These are phyloP conservation scores for Juglanconis sp. DNA, from an alignment of 2,329 filamentous ascomycete species.

Conservation along the genomic window DNA sequence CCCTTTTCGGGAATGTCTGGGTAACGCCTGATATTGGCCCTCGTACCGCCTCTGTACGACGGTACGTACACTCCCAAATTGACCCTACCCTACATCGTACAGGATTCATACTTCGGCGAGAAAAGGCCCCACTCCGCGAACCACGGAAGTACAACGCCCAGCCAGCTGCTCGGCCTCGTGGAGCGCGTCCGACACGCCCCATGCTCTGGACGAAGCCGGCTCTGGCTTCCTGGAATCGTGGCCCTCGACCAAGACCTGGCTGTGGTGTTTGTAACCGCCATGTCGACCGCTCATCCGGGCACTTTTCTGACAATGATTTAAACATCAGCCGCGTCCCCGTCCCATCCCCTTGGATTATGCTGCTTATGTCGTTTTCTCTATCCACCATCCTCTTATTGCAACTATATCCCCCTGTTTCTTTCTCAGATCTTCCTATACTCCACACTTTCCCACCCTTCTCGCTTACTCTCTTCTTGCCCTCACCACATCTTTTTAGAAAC, in stretches of 20 bases:
- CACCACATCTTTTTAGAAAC: conserved; percentile 6
- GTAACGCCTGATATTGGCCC: conserved; percentile 10
- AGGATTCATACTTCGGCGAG: not conserved
- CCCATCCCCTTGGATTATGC: not conserved
- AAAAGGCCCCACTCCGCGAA: conserved; percentile 9
- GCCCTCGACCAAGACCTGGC: conserved; percentile 13
- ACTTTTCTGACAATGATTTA: conserved; percentile 18
- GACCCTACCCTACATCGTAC: too few species aligned
- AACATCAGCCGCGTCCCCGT: conserved; percentile 16
- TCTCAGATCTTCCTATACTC: not conserved
- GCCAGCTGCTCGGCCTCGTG: conserved; percentile 15
- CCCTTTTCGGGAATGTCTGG: conserved; percentile 1
- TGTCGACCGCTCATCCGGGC: conserved; percentile 15
- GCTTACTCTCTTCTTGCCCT: not conserved
- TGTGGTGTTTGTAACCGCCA: conserved; percentile 15
- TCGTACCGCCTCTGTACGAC: not conserved
- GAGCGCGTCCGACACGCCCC: conserved; percentile 14
- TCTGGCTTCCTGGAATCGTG: conserved; percentile 11
- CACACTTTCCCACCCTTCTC: conserved; percentile 9
- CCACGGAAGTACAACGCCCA: conserved; percentile 4
- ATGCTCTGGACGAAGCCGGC: conserved; percentile 11
- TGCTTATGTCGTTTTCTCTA: conserved; percentile 11
- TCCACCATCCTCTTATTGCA: conserved; percentile 8
- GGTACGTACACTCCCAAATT: not conserved
- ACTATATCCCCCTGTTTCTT: not conserved